Evolutionary conservation across 192 early-diverging fungal genomes (phyloP), one percentile per base, ranked within the genome.

Genomic region (Phycomyces blakesleeanus): DNA sequence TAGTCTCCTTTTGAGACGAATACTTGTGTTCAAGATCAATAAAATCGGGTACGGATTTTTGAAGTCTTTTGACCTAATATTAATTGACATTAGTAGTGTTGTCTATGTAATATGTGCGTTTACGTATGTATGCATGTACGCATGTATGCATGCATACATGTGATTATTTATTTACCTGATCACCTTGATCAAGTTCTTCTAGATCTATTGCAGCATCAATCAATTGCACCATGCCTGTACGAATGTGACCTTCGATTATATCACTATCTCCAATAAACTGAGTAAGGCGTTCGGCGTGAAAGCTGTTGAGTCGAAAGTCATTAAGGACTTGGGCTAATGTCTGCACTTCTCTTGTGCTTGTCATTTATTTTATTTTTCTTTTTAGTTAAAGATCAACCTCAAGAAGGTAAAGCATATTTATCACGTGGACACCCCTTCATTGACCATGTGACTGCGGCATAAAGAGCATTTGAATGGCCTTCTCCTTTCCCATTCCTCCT

Each of bases 121-220:
- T n/a, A n/a, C n/a, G n/a, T n/a, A n/a, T n/a, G n/a, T n/a, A n/a
- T n/a, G n/a, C n/a, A n/a, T n/a, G n/a, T n/a, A n/a, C n/a, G n/a
- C n/a, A n/a, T n/a, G n/a, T n/a, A n/a, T n/a, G n/a, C n/a, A n/a
- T n/a, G n/a, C n/a, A n/a, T n/a, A n/a, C n/a, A n/a, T n/a, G n/a
- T n/a, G n/a, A n/a, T n/a, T n/a, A n/a, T n/a, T n/a, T n/a, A n/a
- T 14, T 22, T 54, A 54, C 52, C 52, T 50, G 11, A 16, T 52
- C 60, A 18, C 4, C 8, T 18, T 62, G 49, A n/a, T 11, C 26
- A 1, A 26, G 20, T 38, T 62, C 60, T 37, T 62, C 60, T 34
- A 62, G 49, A 62, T 62, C 60, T 11, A 42, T 24, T 26, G 49
- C 49, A 52, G 49, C 24, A 52, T 62, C 60, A 5, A 38, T 37